These are phyloP conservation scores for Handroanthus guayacan DNA, from an alignment of 257 asterid genomes.

Conservation along the genomic window DNA sequence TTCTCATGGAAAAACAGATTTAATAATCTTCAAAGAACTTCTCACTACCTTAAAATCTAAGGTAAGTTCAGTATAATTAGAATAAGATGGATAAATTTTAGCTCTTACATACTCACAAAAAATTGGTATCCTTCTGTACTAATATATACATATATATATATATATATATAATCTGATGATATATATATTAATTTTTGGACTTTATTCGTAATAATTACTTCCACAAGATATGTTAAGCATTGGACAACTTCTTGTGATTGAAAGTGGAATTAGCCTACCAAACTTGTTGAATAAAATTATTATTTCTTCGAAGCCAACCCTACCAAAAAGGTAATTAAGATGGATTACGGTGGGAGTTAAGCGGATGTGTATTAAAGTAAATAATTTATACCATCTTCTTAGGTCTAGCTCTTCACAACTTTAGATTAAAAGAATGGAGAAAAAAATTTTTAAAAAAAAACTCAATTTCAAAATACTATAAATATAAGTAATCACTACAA, in stretches of 20 bases:
- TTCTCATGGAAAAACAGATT: no score
- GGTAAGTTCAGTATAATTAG: no score
- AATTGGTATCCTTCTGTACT: background rate
- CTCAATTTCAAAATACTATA: no score
- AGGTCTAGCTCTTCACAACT: background rate
- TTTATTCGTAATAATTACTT: background rate
- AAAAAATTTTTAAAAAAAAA: no score
- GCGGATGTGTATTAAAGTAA: background rate
- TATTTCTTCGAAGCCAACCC: slow-evolving; percentile 30
- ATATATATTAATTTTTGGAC: background rate
- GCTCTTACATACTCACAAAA: no score
- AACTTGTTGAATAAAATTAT: slow-evolving; percentile 16
- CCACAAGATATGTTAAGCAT: background rate
- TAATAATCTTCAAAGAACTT: no score
- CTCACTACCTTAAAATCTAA: no score
- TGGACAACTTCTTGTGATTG: background rate
- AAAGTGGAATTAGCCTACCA: slow-evolving; percentile 36
- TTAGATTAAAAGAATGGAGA: no score
- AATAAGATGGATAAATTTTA: no score
- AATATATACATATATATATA: background rate
- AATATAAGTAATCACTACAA: no score
- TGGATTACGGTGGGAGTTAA: background rate
- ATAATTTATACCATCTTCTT: background rate
- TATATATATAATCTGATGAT: background rate
- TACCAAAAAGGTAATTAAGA: background rate